Evolutionary conservation across 1,284 basidiomycete species (phyloP), one percentile per base, ranked within the genome.

Genomic region (Quambalaria eucalypti): DNA sequence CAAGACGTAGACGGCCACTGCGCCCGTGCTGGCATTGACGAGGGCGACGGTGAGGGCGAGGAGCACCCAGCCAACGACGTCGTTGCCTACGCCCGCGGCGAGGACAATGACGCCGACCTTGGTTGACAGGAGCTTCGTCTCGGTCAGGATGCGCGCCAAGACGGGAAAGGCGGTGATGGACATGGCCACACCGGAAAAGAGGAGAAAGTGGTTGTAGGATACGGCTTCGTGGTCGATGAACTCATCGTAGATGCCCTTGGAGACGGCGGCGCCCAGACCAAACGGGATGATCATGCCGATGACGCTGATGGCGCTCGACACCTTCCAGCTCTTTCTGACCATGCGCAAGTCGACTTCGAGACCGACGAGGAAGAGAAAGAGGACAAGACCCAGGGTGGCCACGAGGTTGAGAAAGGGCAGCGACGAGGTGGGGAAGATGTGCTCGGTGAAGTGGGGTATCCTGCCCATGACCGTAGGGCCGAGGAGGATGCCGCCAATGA

Each of bases 71-170:
- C 81, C 90, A 53, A 85, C 80, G 44, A 85, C 81, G 61, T 86
- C 92, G 77, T 95, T 96, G 2, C 87, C 90, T 1, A 97, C 90
- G 48, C 93, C 65, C 0, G 93, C 93, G 1, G 88, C 88, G 3
- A 98, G 83, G 3, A 89, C 90, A 28, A 95, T 86, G 54, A 93
- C 85, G 8, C 93, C 95, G 42, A 98, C 91, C 0, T 85, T 87
- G 6, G 90, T 95, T 61, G 93, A 87, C 54, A 97, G 81, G 1
- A 99, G 80, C 77, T 82, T 80, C 40, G 80, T 79, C 54, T 81
- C 79, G 49, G 65, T 63, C 28, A 72, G 54, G 52, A 72, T 72
- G 49, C 93, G 86, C 74, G 92, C 96, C 3, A 97, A 82, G 3
- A 98, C 92, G 0, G 82, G 78, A 51, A 79, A 78, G 0, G 91